Base-by-base conservation (phyloP, 371 early-diverging fungal species). In the Mucor circinelloides region DNA sequence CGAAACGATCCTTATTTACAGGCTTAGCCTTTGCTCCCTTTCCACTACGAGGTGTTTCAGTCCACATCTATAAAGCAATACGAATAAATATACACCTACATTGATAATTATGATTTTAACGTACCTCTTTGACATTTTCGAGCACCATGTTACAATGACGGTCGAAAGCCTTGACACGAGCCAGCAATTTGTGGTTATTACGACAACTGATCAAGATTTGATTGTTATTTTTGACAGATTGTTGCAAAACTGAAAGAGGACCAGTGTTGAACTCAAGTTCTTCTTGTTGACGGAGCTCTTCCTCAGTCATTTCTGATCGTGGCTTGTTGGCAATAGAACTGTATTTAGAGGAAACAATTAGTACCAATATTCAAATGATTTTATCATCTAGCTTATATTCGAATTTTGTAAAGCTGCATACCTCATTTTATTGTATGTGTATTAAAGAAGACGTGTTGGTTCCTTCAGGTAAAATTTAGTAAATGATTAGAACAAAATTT, bases 81-180 rank as follows among this genome's bases (percentile, higher is more conserved):
- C 40, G 55, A 32, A 21, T 62, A 15, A 46, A n/a, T 17, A 50
- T 12, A 65, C 46, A 57, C 15, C 42, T 6, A 40, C 30, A 17
- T 17, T 6, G 3, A 72, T 38, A 23, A 28, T 59, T 19, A 6
- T 25, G 34, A 17, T 23, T 15, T 54, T n/a, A 23, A 52, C 52
- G 64, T 78, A 94, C 94, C 85, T 98, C 99, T 80, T 96, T 97
- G 66, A 99, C 98, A 76, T 98, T 97, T 81, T 98, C 99, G 61
- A 99, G 84, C 10, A 98, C 97, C 97, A 98, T 96, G 83, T 98
- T 98, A 87, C 95, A 98, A 77, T 98, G 99, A 44, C 99, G 91
- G 85, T 98, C 99, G 74, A 99, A 99, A 50, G 99, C 99, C 84
- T 99, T 99, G 60, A 99, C 96, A 68, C 97, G 90, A 27, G 96